A percentile compares a stretch with the other conserved stretches of the same genome.
Evolutionary conservation across 768 basidiomycete species (phyloP).

Genomic region (Tulasnella sp.): DNA sequence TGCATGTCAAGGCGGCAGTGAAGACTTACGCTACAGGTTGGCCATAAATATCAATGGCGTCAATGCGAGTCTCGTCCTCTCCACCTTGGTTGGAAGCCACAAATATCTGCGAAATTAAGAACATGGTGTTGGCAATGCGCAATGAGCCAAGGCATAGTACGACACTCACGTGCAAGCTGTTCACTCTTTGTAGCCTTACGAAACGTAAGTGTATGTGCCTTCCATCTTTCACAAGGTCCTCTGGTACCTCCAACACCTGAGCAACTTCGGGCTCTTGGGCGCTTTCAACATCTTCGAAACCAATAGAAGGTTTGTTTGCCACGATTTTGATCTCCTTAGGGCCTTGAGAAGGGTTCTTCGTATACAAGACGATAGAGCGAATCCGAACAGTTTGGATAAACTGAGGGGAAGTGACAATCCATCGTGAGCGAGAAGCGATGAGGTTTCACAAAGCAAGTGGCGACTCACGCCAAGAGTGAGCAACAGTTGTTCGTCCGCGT

Average conservation of each 20-base stretch:
- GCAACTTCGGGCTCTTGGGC: slow-evolving; percentile 37
- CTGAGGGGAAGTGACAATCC: slow-evolving; percentile 26
- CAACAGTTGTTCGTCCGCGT: slow-evolving; percentile 61
- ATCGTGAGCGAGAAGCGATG: slow-evolving; percentile 4
- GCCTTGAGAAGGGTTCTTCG: slow-evolving; percentile 26
- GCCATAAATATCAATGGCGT: slow-evolving; percentile 53
- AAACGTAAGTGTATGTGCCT: slow-evolving; percentile 42
- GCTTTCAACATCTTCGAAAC: slow-evolving; percentile 54
- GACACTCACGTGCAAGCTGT: slow-evolving; percentile 45
- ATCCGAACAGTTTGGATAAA: slow-evolving; percentile 59
- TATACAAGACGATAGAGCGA: slow-evolving; percentile 43
- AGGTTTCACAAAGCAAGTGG: neutral
- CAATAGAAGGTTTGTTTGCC: slow-evolving; percentile 44
- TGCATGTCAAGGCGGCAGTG: slow-evolving; percentile 10
- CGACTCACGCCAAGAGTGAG: slow-evolving; percentile 50
- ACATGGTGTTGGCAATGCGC: neutral
- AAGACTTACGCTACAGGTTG: slow-evolving; percentile 40
- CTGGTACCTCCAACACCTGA: slow-evolving; percentile 43
- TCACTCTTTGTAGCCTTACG: slow-evolving; percentile 59
- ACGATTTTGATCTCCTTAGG: slow-evolving; percentile 52
- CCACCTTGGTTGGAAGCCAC: slow-evolving; percentile 52
- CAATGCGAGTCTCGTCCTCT: slow-evolving; percentile 52
- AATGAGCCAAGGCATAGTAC: neutral
- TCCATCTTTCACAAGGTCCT: slow-evolving; percentile 38
- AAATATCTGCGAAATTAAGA: slow-evolving; percentile 40